Conservation (phyloP, 306 rosid genomes). For the Pueraria montana region DNA sequence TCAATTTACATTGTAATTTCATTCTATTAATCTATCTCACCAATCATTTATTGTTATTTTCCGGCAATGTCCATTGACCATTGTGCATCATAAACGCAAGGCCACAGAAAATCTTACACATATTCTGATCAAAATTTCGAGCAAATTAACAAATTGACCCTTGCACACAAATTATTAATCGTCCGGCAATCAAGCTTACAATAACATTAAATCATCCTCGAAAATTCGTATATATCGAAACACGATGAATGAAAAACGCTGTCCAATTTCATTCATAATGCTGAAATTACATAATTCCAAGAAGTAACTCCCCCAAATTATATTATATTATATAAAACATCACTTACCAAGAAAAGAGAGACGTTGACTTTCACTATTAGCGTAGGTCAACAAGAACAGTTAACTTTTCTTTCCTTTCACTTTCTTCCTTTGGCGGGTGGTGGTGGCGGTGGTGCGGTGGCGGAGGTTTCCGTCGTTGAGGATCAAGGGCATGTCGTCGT, state of each 20-base stretch:
- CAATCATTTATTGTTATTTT: background rate
- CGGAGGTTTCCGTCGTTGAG: slow-evolving; percentile 62
- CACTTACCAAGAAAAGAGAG: slow-evolving; percentile 36
- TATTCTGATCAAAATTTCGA: background rate
- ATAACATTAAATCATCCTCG: background rate
- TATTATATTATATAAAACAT: background rate
- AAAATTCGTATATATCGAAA: slow-evolving; percentile 14
- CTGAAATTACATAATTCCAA: slow-evolving; percentile 35
- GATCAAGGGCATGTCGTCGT: slow-evolving; percentile 68
- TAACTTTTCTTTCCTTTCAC: slow-evolving; percentile 52
- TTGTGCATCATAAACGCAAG: background rate
- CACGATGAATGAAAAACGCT: background rate
- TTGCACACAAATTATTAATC: background rate
- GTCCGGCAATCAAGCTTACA: background rate
- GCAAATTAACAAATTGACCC: background rate
- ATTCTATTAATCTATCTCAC: background rate
- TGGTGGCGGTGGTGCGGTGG: background rate
- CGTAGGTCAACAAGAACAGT: background rate
- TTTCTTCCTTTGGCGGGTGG: slow-evolving; percentile 38
- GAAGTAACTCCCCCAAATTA: background rate
- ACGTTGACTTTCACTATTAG: background rate
- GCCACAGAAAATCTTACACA: slow-evolving; percentile 1
- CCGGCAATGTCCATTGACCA: background rate
- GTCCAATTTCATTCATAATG: slow-evolving; percentile 13
- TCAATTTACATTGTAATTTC: too few relatives aligned